These are phyloP conservation scores for Schwanniomyces vanrijiae DNA, from an alignment of 805 yeast genomes.

Conservation along the genomic window DNA sequence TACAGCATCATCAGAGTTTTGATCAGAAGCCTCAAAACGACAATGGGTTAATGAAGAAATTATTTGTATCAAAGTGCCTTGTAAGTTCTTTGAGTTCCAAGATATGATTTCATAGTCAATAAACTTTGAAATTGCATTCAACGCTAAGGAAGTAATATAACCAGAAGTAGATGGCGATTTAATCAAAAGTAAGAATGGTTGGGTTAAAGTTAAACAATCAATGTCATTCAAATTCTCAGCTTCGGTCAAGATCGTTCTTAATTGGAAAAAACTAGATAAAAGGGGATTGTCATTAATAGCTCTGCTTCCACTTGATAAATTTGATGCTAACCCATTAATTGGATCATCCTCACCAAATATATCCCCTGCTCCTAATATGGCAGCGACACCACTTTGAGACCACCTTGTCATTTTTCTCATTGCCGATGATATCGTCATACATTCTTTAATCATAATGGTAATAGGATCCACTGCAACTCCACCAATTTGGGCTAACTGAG, in stretches of 20 bases:
- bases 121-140: slow-evolving; percentile 73
- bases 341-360: slow-evolving; percentile 49
- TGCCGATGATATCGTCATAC: slow-evolving; percentile 80
- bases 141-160: slow-evolving; percentile 76
- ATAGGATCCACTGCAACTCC: slow-evolving; percentile 64
- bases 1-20: slow-evolving; percentile 88
- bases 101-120: slow-evolving; percentile 69
- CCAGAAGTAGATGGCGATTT: slow-evolving; percentile 87
- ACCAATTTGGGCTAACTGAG: not conserved
- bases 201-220: slow-evolving; percentile 72
- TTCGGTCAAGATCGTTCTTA: slow-evolving; percentile 68
- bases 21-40: slow-evolving; percentile 93
- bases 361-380: slow-evolving; percentile 69
- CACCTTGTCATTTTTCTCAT: slow-evolving; percentile 75
- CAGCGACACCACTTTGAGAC: slow-evolving; percentile 79
- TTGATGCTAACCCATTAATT: slow-evolving; percentile 21
- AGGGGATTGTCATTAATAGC: slow-evolving; percentile 50
- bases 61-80: slow-evolving; percentile 60
- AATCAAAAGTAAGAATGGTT: slow-evolving; percentile 83
- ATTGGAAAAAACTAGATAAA: slow-evolving; percentile 74
- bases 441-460: slow-evolving; percentile 84
- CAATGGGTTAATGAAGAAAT: slow-evolving; percentile 85
- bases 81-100: slow-evolving; percentile 51
- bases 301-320: slow-evolving; percentile 5
- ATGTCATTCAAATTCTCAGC: slow-evolving; percentile 51